Percentiles rank a stretch among this genome's conserved stretches.
Evolutionary conservation across 1,284 basidiomycete genomes (phyloP).

Genomic region (Boletus sp.): DNA sequence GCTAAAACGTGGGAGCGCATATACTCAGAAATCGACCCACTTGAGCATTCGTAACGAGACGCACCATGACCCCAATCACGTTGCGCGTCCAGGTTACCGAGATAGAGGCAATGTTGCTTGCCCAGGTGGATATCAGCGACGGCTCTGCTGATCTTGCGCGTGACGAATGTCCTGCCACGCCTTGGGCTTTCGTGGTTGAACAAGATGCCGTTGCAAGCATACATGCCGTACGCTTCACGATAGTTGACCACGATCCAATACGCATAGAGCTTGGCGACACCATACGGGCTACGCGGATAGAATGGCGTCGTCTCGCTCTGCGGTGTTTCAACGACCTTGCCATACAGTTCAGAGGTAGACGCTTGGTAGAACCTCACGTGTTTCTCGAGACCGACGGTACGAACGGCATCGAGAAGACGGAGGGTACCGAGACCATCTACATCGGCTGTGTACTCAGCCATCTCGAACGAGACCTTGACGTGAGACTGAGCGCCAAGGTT

Average conservation of each 20-base stretch:
- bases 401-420: constrained; percentile 86
- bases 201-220: constrained; percentile 85
- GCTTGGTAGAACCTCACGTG: constrained; percentile 91
- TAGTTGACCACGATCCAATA: constrained; percentile 92
- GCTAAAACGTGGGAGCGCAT: constrained; percentile 41
- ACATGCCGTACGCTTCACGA: constrained; percentile 90
- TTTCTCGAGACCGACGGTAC: constrained; percentile 85
- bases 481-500: constrained; percentile 95
- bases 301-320: constrained; percentile 91
- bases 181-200: constrained; percentile 95
- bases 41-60: constrained; percentile 20
- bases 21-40: constrained; percentile 11
- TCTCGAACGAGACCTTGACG: constrained; percentile 95
- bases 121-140: constrained; percentile 85
- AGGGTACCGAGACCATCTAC: constrained; percentile 90
- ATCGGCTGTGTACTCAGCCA: constrained; percentile 94
- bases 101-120: constrained; percentile 82
- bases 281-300: constrained; percentile 90
- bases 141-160: constrained; percentile 86
- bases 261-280: constrained; percentile 85
- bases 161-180: constrained; percentile 88
- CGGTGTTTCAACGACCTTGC: constrained; percentile 87
- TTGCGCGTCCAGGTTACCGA: constrained; percentile 86
- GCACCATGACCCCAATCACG: constrained; percentile 93
- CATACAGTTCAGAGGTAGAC: constrained; percentile 90